Evolutionary conservation across 192 early-diverging fungal genomes (phyloP).

Genomic region (Backusella mclennaniae): DNA sequence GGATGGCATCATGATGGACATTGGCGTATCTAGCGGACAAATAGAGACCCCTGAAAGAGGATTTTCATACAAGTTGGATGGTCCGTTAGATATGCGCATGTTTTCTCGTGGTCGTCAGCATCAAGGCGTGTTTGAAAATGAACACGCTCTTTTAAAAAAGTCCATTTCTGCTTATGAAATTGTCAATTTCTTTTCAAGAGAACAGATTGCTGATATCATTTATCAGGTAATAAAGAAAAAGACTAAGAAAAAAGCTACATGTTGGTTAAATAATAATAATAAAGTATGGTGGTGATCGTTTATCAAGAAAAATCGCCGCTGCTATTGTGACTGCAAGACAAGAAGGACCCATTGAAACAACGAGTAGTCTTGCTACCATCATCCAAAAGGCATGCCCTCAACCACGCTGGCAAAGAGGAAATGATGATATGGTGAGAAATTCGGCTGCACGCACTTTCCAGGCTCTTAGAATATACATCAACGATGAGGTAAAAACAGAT

Average conservation of each 20-base stretch:
- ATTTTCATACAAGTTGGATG: conserved; percentile 66
- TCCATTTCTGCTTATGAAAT: conserved; percentile 61
- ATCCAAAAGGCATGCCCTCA: conserved; percentile 51
- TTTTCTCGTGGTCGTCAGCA: conserved; percentile 32
- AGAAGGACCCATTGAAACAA: conserved; percentile 51
- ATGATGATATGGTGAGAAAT: conserved; percentile 50
- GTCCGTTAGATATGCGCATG: conserved; percentile 82
- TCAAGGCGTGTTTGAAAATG: conserved; percentile 1
- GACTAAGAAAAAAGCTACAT: background rate
- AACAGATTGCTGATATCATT: conserved; percentile 65
- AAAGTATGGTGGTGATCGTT: conserved; percentile 66
- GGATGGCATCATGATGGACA: conserved; percentile 73
- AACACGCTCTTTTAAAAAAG: conserved; percentile 27
- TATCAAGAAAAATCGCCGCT: conserved; percentile 55
- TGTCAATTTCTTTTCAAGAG: conserved; percentile 60
- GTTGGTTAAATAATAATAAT: background rate
- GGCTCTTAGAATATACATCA: conserved; percentile 66
- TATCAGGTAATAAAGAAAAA: conserved; percentile 29
- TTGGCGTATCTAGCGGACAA: conserved; percentile 72
- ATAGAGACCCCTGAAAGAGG: conserved; percentile 62
- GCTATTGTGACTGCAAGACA: conserved; percentile 58
- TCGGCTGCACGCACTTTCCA: conserved; percentile 58
- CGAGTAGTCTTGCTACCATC: conserved; percentile 51
- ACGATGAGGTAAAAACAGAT: conserved; percentile 53
- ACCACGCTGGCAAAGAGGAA: conserved; percentile 34